Percentiles rank a stretch among this genome's conserved stretches.
phyloP scores from a whole-genome alignment of 768 basidiomycete species.

The Sporobolomyces phaffii region DNA sequence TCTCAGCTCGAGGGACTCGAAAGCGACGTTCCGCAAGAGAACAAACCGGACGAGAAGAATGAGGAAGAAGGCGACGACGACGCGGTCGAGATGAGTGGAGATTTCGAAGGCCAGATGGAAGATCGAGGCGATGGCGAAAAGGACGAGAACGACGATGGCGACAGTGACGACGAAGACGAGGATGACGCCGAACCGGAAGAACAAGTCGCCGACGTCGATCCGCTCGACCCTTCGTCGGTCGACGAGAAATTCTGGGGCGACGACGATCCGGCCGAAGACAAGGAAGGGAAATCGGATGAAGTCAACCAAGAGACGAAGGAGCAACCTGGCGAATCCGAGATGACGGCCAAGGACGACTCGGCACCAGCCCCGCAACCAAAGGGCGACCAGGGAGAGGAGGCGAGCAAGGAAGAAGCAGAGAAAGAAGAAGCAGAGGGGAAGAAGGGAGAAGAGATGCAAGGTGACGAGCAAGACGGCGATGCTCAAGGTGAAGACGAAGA shows the following conservation, averaged over 20 bases:
- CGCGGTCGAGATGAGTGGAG: conserved; percentile 83
- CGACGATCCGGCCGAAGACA: conserved; percentile 49
- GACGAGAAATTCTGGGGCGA: conserved; percentile 98
- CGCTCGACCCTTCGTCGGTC: conserved; percentile 70
- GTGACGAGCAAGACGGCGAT: conserved; percentile 38
- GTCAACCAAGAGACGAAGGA: conserved; percentile 43
- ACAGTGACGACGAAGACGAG: conserved; percentile 48
- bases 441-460: conserved; percentile 43
- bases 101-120: conserved; percentile 79
- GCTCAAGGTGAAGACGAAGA: conserved; percentile 30
- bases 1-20: conserved; percentile 90
- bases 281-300: conserved; percentile 41
- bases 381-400: conserved; percentile 31
- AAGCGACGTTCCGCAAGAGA: conserved; percentile 53
- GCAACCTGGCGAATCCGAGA: conserved; percentile 58
- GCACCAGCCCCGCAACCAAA: conserved; percentile 46
- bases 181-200: conserved; percentile 68
- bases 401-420: conserved; percentile 41
- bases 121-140: conserved; percentile 58
- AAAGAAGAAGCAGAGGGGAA: conserved; percentile 38
- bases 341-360: conserved; percentile 71
- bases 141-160: conserved; percentile 52
- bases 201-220: conserved; percentile 72
- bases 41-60: conserved; percentile 47
- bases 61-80: conserved; percentile 50